Conservation (phyloP, 768 basidiomycete species). For the Agaricus subrufescens region DNA sequence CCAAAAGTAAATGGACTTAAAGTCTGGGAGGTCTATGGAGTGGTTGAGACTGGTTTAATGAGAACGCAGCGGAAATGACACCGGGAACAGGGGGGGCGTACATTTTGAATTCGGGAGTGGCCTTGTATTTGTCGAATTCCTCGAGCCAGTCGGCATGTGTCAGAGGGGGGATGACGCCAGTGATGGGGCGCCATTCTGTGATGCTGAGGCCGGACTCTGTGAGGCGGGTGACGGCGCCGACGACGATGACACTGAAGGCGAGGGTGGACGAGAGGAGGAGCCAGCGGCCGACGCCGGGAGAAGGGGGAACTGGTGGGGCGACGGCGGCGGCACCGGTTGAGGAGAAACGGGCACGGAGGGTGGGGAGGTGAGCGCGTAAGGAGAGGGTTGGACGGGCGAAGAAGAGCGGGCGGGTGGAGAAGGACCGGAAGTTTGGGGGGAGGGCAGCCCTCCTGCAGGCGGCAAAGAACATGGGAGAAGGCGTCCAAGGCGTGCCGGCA, state of each 20-base stretch:
- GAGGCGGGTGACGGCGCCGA: conserved; percentile 93
- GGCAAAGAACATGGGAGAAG: not conserved
- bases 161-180: conserved; percentile 83
- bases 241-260: conserved; percentile 89
- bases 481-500: not conserved
- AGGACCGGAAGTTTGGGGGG: not conserved
- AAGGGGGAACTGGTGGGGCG: conserved; percentile 47
- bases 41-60: conserved; percentile 68
- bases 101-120: conserved; percentile 94
- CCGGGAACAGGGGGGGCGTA: conserved; percentile 36
- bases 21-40: conserved; percentile 80
- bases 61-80: not conserved
- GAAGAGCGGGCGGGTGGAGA: not conserved
- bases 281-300: conserved; percentile 77
- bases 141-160: conserved; percentile 70
- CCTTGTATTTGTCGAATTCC: conserved; percentile 93
- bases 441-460: conserved; percentile 2
- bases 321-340: conserved; percentile 20
- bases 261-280: conserved; percentile 79
- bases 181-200: conserved; percentile 95
- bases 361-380: not conserved
- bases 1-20: conserved; percentile 97
- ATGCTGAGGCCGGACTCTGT: conserved; percentile 98
- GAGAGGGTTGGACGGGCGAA: not conserved
- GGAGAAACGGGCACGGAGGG: conserved; percentile 1